phyloP scores from a whole-genome alignment of 1,284 basidiomycete species.

The Coniferiporia weirii region DNA sequence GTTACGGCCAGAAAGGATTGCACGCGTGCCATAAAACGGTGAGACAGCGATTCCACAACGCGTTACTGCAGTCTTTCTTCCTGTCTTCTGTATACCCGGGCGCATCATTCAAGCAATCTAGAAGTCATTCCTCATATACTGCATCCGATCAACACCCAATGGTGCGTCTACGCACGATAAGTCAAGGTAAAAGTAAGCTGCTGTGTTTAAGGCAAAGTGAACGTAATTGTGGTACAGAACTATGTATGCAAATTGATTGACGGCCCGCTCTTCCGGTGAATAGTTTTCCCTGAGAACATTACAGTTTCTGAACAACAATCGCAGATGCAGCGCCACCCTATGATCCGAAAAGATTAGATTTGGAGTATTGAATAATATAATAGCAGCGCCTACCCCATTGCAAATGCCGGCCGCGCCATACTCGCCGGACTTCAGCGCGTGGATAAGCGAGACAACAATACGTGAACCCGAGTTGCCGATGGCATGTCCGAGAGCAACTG shows the following conservation, averaged over 20 bases:
- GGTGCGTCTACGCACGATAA: neutral
- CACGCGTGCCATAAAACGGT: too few species aligned
- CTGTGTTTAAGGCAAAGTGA: neutral
- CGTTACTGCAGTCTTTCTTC: neutral
- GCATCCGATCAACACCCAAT: neutral
- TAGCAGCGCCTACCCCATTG: conserved; percentile 74
- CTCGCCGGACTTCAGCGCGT: conserved; percentile 90
- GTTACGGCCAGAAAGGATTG: too few species aligned
- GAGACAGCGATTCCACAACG: too few species aligned
- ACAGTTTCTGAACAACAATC: conserved; percentile 84
- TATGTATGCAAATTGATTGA: conserved; percentile 10
- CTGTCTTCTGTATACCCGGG: neutral
- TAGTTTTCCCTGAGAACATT: conserved; percentile 24
- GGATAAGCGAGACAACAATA: conserved; percentile 92
- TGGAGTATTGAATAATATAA: conserved; percentile 1
- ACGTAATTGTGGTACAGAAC: conserved; percentile 2
- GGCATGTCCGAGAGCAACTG: conserved; percentile 90
- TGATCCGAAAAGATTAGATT: conserved; percentile 17
- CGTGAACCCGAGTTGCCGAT: conserved; percentile 95
- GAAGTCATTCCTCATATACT: neutral
- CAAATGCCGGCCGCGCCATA: conserved; percentile 98
- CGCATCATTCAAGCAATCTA: neutral
- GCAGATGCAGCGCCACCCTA: conserved; percentile 92
- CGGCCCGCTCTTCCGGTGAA: neutral
- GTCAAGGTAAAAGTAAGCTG: neutral